Base-by-base conservation (phyloP, 2,329 filamentous ascomycete species). In the Beauveria asiatica region DNA sequence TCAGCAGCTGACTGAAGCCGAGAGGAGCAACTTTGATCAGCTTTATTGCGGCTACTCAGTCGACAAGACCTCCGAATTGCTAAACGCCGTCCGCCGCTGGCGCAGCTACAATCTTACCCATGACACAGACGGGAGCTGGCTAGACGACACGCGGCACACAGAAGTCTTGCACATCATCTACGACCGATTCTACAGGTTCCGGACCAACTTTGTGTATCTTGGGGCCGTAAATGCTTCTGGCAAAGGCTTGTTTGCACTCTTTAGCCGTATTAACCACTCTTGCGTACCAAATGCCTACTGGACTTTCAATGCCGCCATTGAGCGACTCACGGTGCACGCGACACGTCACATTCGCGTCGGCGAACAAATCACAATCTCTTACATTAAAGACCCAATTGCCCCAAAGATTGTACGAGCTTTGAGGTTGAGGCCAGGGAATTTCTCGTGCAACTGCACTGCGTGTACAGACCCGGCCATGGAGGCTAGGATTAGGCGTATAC, bases 71-170 rank as follows among this genome's bases (percentile, higher is more conserved):
- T 2, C 7, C 7, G 11, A 33, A 5, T 10, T 49, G 19, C 17
- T 11, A 13, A 9, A 1, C 3, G 30, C 27, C 11, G 25, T 13
- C 17, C 25, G 25, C 13, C 13, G 9, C 3, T 49, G 46, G 46
- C 30, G n/a, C 25, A 17, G 2, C 0, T 0, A 8, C 16, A 1
- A 19, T 8, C 16, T 17, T 4, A 10, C 17, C 6, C 11, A 17
- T 19, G 46, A 49, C 4, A 11, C 17, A 1, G 25, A 49, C 9
- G 25, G 46, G 25, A 33, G 17, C 33, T 1, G 4, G 33, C 4
- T 37, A 5, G 5, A 13, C 5, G 33, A 5, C 4, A 13, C 1
- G 0, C 30, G 33, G 33, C 2, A 5, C 11, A 13, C 10, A 4
- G 33, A 37, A 37, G 11, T 37, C 33, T 13, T 1, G 4, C 0